Evolutionary conservation across 2,329 filamentous ascomycete genomes (phyloP).

Genomic region (Phaeosphaeriaceae sp.): DNA sequence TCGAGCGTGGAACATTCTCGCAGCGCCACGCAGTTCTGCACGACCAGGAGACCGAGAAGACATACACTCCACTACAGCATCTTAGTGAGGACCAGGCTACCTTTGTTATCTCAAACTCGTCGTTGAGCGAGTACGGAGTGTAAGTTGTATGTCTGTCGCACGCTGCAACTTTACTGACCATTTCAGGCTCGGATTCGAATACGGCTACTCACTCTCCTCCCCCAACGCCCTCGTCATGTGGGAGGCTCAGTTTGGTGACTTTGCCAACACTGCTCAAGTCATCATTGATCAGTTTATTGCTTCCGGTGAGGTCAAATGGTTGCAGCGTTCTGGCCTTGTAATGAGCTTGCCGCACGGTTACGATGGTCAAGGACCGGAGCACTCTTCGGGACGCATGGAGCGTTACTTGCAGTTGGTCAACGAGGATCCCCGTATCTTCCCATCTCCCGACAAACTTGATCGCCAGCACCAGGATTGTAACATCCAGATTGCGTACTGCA

Average conservation of each 20-base stretch:
- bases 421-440: conserved; percentile 95
- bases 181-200: conserved; percentile 85
- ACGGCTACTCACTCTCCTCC: conserved; percentile 96
- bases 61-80: conserved; percentile 91
- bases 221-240: conserved; percentile 98
- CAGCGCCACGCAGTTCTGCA: conserved; percentile 97
- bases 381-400: conserved; percentile 96
- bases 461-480: conserved; percentile 99
- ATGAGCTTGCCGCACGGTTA: conserved; percentile 97
- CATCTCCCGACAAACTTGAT: conserved; percentile 83
- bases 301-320: conserved; percentile 97
- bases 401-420: conserved; percentile 97
- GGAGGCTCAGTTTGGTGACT: conserved; percentile 99
- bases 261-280: conserved; percentile 98
- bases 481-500: conserved; percentile 98
- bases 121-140: conserved; percentile 74
- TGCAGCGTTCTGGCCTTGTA: conserved; percentile 95
- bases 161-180: conserved; percentile 28
- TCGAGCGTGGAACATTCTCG: conserved; percentile 99
- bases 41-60: conserved; percentile 92
- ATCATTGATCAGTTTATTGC: conserved; percentile 99
- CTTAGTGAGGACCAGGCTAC: conserved; percentile 90
- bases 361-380: conserved; percentile 96
- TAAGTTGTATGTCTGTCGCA: conserved; percentile 48
- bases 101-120: conserved; percentile 97